Evolutionary conservation across 352 stramenopile genomes (phyloP), one percentile per base, ranked within the genome.

Genomic region (Pythium aquatile): DNA sequence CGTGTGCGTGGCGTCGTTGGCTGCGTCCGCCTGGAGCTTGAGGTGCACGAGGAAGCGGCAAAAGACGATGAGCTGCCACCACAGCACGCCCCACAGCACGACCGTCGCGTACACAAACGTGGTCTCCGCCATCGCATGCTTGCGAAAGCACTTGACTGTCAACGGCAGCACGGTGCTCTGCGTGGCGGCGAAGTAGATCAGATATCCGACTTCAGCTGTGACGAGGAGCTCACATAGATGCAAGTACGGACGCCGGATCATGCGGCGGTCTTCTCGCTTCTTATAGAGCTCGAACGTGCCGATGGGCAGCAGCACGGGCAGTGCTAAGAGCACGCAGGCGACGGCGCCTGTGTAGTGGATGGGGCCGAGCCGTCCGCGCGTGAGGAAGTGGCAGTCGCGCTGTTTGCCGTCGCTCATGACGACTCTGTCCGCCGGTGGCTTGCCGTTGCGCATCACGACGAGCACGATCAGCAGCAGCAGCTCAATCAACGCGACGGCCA

Each of bases 11-110:
- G 80, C 69, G 64, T 91, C 84, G 55, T 93, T 88, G 0, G 66
- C 75, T 5, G 78, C 76, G 40, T 88, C 82, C 0, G 83, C 76
- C 37, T 93, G 84, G 0, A 93, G 76, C 64, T 90, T 90, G 20
- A 90, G 72, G 63, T 93, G 84, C 44, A 78, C 81, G 29, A 89
- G 69, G 35, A 93, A 93, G 40, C 81, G 79, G 26, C 78, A 87
- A 53, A 93, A 93, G 2, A 91, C 60, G 6, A 87, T 61, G 51
- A 88, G 79, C 64, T 93, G 84, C 52, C 71, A 78, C 39, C 83
- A 77, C 13, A 91, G 64, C 39, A 91, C 77, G 8, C 74, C 14
- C 75, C 77, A 87, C 20, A 90, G 69, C 24, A 84, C 60, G 16
- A 82, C 55, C n/a, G 74, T 75, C 5, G 81, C 83, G 59, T 83